These are phyloP conservation scores for Hemileccinum hortonii DNA, from an alignment of 1,284 basidiomycete genomes.

Conservation along the genomic window DNA sequence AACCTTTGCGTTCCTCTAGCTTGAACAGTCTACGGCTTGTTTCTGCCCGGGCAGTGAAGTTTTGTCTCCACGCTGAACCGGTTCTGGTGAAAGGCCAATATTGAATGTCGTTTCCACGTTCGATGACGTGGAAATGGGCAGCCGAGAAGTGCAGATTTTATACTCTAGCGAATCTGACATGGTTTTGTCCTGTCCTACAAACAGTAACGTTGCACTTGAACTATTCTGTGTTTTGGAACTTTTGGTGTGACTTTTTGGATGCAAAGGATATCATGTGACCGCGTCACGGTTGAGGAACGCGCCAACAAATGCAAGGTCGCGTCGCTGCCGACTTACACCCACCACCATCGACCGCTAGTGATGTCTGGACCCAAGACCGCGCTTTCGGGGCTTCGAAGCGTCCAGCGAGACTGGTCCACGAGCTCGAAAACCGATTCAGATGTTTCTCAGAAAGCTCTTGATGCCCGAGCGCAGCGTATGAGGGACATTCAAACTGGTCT, in stretches of 20 bases:
- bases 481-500: conserved; percentile 49
- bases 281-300: conserved; percentile 9
- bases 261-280: conserved; percentile 22
- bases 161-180: conserved; percentile 25
- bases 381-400: conserved; percentile 46
- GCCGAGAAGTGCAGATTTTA: conserved; percentile 40
- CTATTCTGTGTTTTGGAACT: too few species aligned
- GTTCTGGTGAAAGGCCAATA: conserved; percentile 75
- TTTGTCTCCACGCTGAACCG: conserved; percentile 57
- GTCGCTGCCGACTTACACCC: too few species aligned
- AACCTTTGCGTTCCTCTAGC: background rate
- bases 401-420: conserved; percentile 48
- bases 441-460: conserved; percentile 29
- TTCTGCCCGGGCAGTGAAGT: conserved; percentile 69
- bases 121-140: conserved; percentile 51
- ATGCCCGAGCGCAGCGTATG: conserved; percentile 46
- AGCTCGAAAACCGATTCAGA: conserved; percentile 36
- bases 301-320: background rate
- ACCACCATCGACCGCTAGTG: background rate
- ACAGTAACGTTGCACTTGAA: too few species aligned
- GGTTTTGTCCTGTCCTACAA: conserved; percentile 37
- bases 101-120: conserved; percentile 41
- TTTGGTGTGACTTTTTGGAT: too few species aligned
- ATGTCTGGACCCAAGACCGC: conserved; percentile 39
- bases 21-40: conserved; percentile 42